Percentiles rank a stretch among this genome's conserved stretches.
Evolutionary conservation across 345 rosid genomes (phyloP).

Genomic region (Acer negundo): DNA sequence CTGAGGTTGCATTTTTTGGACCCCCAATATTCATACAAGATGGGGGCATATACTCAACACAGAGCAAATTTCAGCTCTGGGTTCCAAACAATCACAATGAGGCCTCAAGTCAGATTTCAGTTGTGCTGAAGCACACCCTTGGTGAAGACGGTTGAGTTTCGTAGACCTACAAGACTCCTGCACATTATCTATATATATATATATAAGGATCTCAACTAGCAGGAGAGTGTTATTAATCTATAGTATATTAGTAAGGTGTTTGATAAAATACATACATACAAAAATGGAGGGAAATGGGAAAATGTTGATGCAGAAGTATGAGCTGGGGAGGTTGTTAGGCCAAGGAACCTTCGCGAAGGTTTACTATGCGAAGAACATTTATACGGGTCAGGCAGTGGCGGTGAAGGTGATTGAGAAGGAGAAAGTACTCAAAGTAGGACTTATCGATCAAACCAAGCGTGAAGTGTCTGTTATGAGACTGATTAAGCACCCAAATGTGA

Average conservation of each 20-base stretch:
- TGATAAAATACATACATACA: neutral
- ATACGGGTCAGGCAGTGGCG: slow-evolving; percentile 37
- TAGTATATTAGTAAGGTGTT: slow-evolving; percentile 18
- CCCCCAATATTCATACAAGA: slow-evolving; percentile 11
- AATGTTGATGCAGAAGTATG: slow-evolving; percentile 43
- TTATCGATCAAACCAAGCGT: slow-evolving; percentile 44
- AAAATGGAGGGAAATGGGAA: slow-evolving; percentile 38
- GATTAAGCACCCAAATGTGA: slow-evolving; percentile 41
- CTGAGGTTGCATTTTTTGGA: slow-evolving; percentile 22
- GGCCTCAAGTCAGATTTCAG: slow-evolving; percentile 19
- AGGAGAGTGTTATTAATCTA: slow-evolving; percentile 10
- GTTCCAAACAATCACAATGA: slow-evolving; percentile 16
- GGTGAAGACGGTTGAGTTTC: slow-evolving; percentile 45
- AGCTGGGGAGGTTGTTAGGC: slow-evolving; percentile 42
- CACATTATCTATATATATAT: neutral
- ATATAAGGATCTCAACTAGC: neutral
- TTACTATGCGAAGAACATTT: slow-evolving; percentile 34
- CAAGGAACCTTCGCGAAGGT: slow-evolving; percentile 50
- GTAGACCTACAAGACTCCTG: slow-evolving; percentile 13
- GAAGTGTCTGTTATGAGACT: slow-evolving; percentile 44
- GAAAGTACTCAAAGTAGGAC: slow-evolving; percentile 36
- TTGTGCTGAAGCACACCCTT: slow-evolving; percentile 28
- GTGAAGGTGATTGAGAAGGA: slow-evolving; percentile 46
- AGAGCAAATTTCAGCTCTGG: slow-evolving; percentile 1
- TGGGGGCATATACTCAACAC: slow-evolving; percentile 7